These are phyloP conservation scores for Withania somnifera DNA, from an alignment of 305 asterid genomes.

Conservation along the genomic window DNA sequence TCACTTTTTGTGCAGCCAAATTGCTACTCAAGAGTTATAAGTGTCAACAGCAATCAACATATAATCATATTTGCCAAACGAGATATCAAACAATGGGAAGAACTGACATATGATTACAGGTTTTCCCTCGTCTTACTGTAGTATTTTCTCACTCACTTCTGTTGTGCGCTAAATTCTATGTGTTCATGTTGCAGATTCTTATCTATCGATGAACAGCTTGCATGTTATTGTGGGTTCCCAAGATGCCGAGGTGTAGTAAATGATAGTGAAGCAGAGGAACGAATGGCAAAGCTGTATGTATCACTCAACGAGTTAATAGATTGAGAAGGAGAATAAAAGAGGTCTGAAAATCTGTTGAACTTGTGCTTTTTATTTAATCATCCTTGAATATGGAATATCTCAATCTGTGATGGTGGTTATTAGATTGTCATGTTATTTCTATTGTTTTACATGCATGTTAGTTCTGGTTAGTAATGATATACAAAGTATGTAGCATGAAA, in stretches of 20 bases:
- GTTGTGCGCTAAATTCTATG: slow-evolving; percentile 1
- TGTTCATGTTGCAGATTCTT: slow-evolving; percentile 43
- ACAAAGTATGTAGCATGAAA: neutral
- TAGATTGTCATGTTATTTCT: neutral
- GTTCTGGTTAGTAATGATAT: neutral
- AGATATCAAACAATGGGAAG: slow-evolving; percentile 78
- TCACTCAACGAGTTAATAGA: slow-evolving; percentile 54
- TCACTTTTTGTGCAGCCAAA: slow-evolving; percentile 58
- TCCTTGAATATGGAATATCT: neutral
- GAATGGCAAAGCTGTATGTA: slow-evolving; percentile 45
- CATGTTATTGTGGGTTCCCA: slow-evolving; percentile 73
- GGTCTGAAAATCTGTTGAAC: neutral
- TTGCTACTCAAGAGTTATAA: slow-evolving; percentile 80
- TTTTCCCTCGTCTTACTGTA: slow-evolving; percentile 9
- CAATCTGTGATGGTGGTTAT: neutral
- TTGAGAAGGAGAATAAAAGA: slow-evolving; percentile 66
- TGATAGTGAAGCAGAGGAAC: slow-evolving; percentile 72
- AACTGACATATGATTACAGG: slow-evolving; percentile 96
- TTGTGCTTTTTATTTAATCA: neutral
- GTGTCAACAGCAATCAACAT: slow-evolving; percentile 59
- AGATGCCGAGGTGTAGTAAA: slow-evolving; percentile 86
- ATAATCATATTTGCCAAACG: slow-evolving; percentile 94
- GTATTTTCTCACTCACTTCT: slow-evolving; percentile 3
- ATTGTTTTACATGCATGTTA: neutral
- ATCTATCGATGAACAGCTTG: slow-evolving; percentile 67